phyloP scores from a whole-genome alignment of 176 grass and related monocot genomes.

The Musa beccarii region DNA sequence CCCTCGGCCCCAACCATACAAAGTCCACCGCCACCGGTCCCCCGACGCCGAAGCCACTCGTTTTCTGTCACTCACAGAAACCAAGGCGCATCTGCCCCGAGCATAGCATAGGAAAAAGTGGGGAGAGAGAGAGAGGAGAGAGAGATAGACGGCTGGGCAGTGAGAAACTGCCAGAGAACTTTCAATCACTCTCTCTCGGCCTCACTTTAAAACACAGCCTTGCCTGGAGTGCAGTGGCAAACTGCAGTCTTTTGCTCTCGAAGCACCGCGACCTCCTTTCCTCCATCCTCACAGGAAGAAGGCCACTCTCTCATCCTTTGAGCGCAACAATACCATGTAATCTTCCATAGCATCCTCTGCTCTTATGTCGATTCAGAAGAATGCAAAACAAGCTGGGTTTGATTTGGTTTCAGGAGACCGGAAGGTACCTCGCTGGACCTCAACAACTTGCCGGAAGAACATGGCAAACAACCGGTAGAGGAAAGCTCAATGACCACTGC shows the following conservation, averaged over 20 bases:
- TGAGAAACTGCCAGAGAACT: slow-evolving; percentile 78
- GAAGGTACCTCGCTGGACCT: slow-evolving; percentile 66
- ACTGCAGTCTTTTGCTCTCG: slow-evolving; percentile 46
- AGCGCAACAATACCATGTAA: not conserved
- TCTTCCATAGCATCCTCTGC: not conserved
- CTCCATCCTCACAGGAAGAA: slow-evolving; percentile 11
- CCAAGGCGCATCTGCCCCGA: slow-evolving; percentile 30
- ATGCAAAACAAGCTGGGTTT: not conserved
- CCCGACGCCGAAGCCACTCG: slow-evolving; percentile 10
- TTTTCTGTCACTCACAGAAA: slow-evolving; percentile 49
- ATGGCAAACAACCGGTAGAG: slow-evolving; percentile 59
- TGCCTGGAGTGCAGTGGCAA: slow-evolving; percentile 36
- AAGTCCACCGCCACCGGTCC: slow-evolving; percentile 17
- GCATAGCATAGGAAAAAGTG: not conserved
- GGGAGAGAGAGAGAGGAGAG: slow-evolving; percentile 31
- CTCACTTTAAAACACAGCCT: slow-evolving; percentile 18
- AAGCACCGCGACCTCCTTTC: slow-evolving; percentile 2
- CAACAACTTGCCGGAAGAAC: slow-evolving; percentile 91
- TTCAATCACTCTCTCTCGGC: slow-evolving; percentile 28
- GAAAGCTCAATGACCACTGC: slow-evolving; percentile 82
- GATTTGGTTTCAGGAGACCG: slow-evolving; percentile 42
- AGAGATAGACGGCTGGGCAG: slow-evolving; percentile 70
- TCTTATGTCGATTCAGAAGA: too few relatives aligned
- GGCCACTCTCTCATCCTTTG: slow-evolving; percentile 22
- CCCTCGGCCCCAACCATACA: slow-evolving; percentile 2